Evolutionary conservation across 2,329 filamentous ascomycete genomes (phyloP), one percentile per base, ranked within the genome.

Genomic region (Diaporthe batatas): DNA sequence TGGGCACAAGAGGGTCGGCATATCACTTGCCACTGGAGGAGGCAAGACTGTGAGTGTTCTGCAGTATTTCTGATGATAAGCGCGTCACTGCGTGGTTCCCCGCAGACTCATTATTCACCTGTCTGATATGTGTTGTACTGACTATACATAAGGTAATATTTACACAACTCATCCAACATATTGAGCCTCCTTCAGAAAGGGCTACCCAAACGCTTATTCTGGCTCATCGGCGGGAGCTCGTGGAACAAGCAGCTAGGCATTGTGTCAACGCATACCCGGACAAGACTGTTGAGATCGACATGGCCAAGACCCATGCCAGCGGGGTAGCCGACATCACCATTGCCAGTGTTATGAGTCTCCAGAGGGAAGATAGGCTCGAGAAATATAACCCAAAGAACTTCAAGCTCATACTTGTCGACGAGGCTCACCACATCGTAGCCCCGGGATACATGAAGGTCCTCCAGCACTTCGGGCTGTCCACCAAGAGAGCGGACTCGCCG

Each of bases 381-480:
- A 98, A 98, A 79, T 98, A 96, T 78, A 90, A 97, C 76, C 93
- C 95, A 0, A 82, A 81, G 0, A 86, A 85, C 10, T 98, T 96
- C 86, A 99, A 99, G 82, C 89, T 99, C 0, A 85, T 99, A 0
- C 87, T 99, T 3, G 96, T 99, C 5, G 96, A 99, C 76, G 96
- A 99, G 83, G 96, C 96, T 6, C 96, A 99, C 81, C 96, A 99
- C 82, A 97, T 98, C 69, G 95, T 98, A 57, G 93, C 96, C 0
- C 87, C 90, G 2, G 91, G 91, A 10, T 98, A 98, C 79, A 86
- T 97, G 75, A 87, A 89, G 54, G 88, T 91, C 0, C 85, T 99
- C 62, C 85, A 88, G n/a, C 91, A 98, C 81, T 97, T 99, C 80
- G 90, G 91, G 0, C 87, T 97, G 23, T 77, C 80, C 39, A 54